These are phyloP conservation scores for Spencermartinsiella ligniputridi DNA, from an alignment of 1,139 yeast genomes.

Conservation along the genomic window DNA sequence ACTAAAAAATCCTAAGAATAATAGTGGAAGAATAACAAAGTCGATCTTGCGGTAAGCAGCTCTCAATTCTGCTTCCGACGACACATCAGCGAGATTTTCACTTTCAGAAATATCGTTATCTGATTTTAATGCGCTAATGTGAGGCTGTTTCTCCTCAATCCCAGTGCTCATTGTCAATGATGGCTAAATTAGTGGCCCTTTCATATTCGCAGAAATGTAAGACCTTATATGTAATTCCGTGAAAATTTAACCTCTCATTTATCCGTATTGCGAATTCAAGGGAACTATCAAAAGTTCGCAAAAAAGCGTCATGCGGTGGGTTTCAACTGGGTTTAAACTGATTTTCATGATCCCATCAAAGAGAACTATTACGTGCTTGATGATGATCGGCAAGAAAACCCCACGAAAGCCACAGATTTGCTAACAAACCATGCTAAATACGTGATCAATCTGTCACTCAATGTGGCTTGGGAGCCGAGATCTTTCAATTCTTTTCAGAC, in stretches of 20 bases:
- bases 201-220: neutral
- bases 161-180: neutral
- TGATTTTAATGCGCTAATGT: neutral
- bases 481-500: neutral
- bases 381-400: neutral
- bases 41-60: constrained; percentile 8
- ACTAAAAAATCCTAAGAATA: constrained; percentile 9
- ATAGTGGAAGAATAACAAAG: constrained; percentile 9
- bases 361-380: neutral
- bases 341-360: neutral
- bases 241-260: neutral
- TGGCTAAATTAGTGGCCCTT: neutral
- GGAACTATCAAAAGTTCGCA: neutral
- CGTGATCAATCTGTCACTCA: neutral
- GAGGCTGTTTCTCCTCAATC: neutral
- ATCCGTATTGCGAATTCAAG: neutral
- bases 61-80: neutral
- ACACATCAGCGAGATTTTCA: neutral
- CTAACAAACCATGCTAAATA: too few species aligned
- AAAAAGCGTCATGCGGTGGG: too few species aligned
- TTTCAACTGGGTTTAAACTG: too few species aligned
- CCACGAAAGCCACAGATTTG: neutral
- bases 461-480: neutral
- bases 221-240: neutral
- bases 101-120: neutral